Conservation (phyloP, 345 rosid species). For the Syzygium aromaticum region DNA sequence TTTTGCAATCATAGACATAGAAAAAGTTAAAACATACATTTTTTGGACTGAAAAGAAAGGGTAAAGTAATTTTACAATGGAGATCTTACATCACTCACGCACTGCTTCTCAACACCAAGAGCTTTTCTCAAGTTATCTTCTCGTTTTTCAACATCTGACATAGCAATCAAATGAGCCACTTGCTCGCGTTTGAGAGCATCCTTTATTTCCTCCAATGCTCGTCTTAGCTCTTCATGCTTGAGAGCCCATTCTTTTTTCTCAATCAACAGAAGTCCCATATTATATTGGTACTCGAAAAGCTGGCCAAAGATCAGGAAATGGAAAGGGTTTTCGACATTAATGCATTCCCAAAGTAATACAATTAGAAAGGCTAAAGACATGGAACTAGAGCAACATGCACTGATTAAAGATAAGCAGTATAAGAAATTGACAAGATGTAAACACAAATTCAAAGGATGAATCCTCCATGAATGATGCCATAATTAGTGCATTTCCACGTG, state of each 20-base stretch:
- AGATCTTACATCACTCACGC: constrained; percentile 73
- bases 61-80: background rate
- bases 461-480: background rate
- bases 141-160: constrained; percentile 68
- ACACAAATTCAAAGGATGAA: background rate
- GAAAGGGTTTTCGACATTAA: background rate
- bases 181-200: constrained; percentile 68
- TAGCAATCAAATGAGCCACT: constrained; percentile 57
- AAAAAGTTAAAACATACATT: background rate
- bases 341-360: constrained; percentile 1
- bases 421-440: background rate
- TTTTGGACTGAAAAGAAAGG: background rate
- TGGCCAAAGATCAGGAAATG: constrained; percentile 15
- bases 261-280: constrained; percentile 86
- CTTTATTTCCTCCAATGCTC: constrained; percentile 42
- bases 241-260: constrained; percentile 87
- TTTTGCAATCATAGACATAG: background rate
- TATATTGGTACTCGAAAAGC: constrained; percentile 93
- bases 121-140: constrained; percentile 85
- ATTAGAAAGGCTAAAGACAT: background rate
- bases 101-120: constrained; percentile 88
- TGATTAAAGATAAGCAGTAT: background rate
- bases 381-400: background rate
- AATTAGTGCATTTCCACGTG: background rate
- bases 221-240: constrained; percentile 56